Evolutionary conservation across 768 basidiomycete species (phyloP).

Genomic region (Podaxis rugospora): DNA sequence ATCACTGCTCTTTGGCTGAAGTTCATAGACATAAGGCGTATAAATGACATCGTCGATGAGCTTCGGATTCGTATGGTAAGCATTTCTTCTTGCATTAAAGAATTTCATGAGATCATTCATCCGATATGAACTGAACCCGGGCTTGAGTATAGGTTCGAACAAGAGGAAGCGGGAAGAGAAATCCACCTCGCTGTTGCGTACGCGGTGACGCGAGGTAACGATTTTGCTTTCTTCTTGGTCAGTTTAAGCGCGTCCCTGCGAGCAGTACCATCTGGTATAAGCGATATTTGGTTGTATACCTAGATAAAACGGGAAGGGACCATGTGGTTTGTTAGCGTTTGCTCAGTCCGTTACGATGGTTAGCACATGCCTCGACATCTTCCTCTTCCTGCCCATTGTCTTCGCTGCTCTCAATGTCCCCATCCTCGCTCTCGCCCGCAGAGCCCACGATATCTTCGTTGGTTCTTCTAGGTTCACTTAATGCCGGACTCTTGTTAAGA

Average conservation of each 20-base stretch:
- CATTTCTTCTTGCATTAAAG: conserved; percentile 74
- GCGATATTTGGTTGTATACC: conserved; percentile 93
- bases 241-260: conserved; percentile 84
- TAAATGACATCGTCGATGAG: conserved; percentile 92
- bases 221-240: conserved; percentile 94
- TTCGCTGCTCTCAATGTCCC: conserved; percentile 58
- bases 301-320: conserved; percentile 22
- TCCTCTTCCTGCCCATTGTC: conserved; percentile 45
- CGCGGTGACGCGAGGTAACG: conserved; percentile 89
- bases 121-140: conserved; percentile 68
- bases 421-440: conserved; percentile 67
- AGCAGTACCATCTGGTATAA: conserved; percentile 93
- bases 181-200: conserved; percentile 87
- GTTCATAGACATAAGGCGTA: conserved; percentile 84
- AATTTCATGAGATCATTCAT: conserved; percentile 87
- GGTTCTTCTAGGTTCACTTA: conserved; percentile 31
- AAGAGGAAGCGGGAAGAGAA: not conserved
- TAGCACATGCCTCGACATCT: conserved; percentile 53
- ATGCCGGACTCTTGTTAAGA: conserved; percentile 21
- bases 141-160: not conserved
- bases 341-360: not conserved
- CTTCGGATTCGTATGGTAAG: conserved; percentile 84
- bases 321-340: not conserved
- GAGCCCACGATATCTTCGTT: not conserved
- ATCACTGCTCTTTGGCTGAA: conserved; percentile 31